phyloP scores from a whole-genome alignment of 1,284 basidiomycete genomes.

The Irpex sp. region DNA sequence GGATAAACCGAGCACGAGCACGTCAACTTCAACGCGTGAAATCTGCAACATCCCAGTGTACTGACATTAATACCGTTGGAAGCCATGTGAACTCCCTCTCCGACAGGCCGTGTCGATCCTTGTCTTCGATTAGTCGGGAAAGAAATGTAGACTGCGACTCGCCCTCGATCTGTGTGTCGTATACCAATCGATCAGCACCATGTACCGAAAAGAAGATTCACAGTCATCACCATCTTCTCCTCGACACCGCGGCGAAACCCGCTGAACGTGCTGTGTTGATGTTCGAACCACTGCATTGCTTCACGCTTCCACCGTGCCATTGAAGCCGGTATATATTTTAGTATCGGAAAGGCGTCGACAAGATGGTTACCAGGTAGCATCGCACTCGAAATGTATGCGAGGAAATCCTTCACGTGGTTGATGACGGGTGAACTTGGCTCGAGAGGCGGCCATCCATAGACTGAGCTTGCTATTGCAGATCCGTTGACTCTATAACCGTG shows the following conservation, averaged over 20 bases:
- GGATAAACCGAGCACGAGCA: not conserved
- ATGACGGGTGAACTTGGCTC: not conserved
- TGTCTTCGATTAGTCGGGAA: not conserved
- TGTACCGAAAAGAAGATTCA: not conserved
- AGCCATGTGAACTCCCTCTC: not conserved
- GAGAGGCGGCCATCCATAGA: not conserved
- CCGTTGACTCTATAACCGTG: no score
- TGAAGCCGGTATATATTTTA: not conserved
- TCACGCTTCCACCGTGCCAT: not conserved
- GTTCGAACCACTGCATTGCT: not conserved
- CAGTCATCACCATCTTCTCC: not conserved
- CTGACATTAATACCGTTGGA: not conserved
- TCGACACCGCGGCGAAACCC: not conserved
- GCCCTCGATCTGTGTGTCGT: not conserved
- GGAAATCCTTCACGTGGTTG: not conserved
- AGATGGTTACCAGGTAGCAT: constrained; percentile 5
- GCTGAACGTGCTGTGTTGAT: not conserved
- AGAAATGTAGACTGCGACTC: not conserved
- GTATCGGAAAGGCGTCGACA: constrained; percentile 4
- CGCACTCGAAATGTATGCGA: not conserved
- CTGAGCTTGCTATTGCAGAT: not conserved
- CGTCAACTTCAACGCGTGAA: constrained; percentile 1
- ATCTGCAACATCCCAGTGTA: not conserved
- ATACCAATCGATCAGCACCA: not conserved
- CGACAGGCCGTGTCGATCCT: not conserved